These are phyloP conservation scores for Kluyveromyces lactis DNA, from an alignment of 805 yeast species.

Conservation along the genomic window DNA sequence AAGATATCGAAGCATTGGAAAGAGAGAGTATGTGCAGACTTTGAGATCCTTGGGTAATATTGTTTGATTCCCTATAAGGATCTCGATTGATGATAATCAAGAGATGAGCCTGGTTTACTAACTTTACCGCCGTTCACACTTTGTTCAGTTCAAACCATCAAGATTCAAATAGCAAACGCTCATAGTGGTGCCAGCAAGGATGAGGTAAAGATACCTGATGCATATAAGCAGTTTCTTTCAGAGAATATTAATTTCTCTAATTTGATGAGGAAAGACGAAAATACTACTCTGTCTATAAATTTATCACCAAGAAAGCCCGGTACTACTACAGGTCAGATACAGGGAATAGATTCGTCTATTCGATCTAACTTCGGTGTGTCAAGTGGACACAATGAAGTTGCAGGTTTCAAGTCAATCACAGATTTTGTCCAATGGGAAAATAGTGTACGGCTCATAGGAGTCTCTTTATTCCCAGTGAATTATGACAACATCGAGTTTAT, in stretches of 20 bases:
- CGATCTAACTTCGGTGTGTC: neutral
- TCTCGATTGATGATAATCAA: no score
- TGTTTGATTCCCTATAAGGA: no score
- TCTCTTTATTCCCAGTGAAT: conserved; percentile 30
- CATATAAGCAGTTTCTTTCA: neutral
- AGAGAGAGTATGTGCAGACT: conserved; percentile 24
- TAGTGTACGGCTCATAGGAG: conserved; percentile 29
- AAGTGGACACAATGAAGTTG: neutral
- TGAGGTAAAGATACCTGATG: neutral
- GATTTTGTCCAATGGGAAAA: conserved; percentile 2
- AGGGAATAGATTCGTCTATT: neutral
- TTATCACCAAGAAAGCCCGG: neutral
- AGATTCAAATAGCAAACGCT: neutral
- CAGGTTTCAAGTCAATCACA: neutral
- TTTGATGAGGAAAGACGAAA: neutral
- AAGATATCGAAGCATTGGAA: conserved; percentile 30
- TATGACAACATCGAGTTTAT: conserved; percentile 12
- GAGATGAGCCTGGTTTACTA: no score
- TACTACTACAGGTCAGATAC: neutral
- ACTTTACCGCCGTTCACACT: neutral
- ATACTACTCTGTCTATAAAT: neutral
- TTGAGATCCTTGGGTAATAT: conserved; percentile 14
- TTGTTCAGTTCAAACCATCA: neutral
- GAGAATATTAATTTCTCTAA: neutral
- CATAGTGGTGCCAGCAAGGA: neutral